A percentile compares a stretch with the other conserved stretches of the same genome.
Evolutionary conservation across 805 yeast species (phyloP).

Genomic region (Hanseniaspora nectarophila): DNA sequence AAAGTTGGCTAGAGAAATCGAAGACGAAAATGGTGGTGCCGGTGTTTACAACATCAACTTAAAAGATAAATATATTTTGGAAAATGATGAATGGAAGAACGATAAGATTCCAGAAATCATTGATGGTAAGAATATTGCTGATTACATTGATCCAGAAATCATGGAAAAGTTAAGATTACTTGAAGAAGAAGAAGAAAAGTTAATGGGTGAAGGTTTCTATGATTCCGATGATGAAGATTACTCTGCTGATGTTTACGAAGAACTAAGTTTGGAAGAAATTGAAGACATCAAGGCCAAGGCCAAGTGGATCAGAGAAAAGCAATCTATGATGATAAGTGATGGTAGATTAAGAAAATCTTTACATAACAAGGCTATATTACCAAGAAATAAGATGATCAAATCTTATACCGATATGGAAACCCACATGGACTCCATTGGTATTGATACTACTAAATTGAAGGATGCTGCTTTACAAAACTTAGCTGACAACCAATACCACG

Average conservation of each 20-base stretch:
- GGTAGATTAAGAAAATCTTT: conserved; percentile 77
- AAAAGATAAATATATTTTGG: conserved; percentile 82
- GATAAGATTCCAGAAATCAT: conserved; percentile 94
- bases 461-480: conserved; percentile 37
- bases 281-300: conserved; percentile 72
- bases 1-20: conserved; percentile 73
- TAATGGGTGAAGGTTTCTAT: conserved; percentile 90
- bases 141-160: conserved; percentile 92
- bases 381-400: conserved; percentile 75
- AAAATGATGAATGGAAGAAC: conserved; percentile 94
- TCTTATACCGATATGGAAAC: conserved; percentile 69
- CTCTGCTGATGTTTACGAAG: conserved; percentile 57
- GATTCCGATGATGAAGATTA: conserved; percentile 72
- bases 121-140: conserved; percentile 94
- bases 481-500: conserved; percentile 31
- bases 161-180: conserved; percentile 84
- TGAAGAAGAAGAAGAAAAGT: conserved; percentile 92
- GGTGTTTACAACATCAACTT: conserved; percentile 93
- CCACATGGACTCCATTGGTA: conserved; percentile 82
- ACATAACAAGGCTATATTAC: conserved; percentile 78
- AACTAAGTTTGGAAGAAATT: conserved; percentile 54
- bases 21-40: conserved; percentile 94
- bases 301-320: conserved; percentile 87
- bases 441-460: conserved; percentile 60
- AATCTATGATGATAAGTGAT: conserved; percentile 82